Evolutionary conservation across 75 land plant genomes (phyloP), one percentile per base, ranked within the genome.

Genomic region (Cunninghamia lanceolata): DNA sequence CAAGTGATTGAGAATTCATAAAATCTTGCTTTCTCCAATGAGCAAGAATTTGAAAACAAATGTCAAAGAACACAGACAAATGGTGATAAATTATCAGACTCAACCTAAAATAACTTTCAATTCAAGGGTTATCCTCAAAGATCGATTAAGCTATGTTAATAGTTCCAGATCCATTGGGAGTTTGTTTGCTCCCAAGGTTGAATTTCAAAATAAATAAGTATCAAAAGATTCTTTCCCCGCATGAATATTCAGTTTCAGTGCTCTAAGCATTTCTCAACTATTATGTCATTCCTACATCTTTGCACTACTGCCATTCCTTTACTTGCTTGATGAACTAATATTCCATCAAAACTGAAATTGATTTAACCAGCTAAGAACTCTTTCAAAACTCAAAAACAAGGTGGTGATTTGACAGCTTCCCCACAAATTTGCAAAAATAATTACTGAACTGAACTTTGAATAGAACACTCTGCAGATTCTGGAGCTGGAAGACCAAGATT

Each of bases 401-500:
- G 11, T 42, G 52, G 50, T n/a, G 5, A 80, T 80, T 45, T 45
- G 32, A 45, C 50, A 17, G 0, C 13, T 79, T 43, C 28, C 14
- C 14, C 9, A 43, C 11, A 11, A 80, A 80, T 10, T 42, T 80
- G 82, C 52, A 45, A n/a, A 43, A 45, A 42, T 13, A n/a, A 80
- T 45, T 42, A 43, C 32, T n/a, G 0, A 40, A n/a, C 46, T 80
- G 46, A 2, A 45, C 14, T 40, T 45, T 8, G n/a, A 28, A 10
- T 80, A 28, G 82, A 80, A 78, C 52, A 21, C 82, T 78, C 10
- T 45, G 77, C 42, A 28, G 71, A 68, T 34, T 35, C 32, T 52
- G 95, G 94, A 54, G 88, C 17, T n/a, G 92, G 93, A 70, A 97
- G 95, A 3, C 92, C 95, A 88, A 87, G 89, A 35, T 84, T 78